These are phyloP conservation scores for Dryadomyces quercivorus DNA, from an alignment of 2,329 filamentous ascomycete genomes.

Conservation along the genomic window DNA sequence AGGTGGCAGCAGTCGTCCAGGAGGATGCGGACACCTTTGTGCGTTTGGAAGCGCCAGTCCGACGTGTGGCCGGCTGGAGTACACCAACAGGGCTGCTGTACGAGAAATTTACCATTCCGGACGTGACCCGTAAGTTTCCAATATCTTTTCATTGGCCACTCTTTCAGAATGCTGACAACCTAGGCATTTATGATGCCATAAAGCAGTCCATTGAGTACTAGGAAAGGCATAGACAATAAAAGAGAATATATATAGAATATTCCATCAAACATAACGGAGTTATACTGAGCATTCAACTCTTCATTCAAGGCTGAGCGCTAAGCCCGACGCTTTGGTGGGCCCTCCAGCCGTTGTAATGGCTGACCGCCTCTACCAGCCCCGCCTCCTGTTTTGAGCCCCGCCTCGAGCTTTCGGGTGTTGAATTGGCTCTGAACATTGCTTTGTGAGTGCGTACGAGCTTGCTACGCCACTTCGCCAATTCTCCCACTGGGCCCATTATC, in stretches of 20 bases:
- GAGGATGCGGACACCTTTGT: conserved; percentile 66
- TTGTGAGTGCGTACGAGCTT: background rate
- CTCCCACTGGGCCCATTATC: background rate
- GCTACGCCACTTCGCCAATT: no score
- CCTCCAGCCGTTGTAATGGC: background rate
- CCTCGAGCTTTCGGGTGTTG: background rate
- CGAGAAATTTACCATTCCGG: conserved; percentile 72
- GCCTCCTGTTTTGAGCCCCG: conserved; percentile 4
- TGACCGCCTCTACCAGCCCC: background rate
- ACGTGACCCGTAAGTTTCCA: conserved; percentile 64
- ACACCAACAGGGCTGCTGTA: conserved; percentile 70
- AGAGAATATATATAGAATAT: no score
- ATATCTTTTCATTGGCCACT: background rate
- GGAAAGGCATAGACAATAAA: background rate
- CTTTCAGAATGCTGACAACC: background rate
- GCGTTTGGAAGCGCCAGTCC: conserved; percentile 72
- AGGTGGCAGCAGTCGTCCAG: conserved; percentile 80
- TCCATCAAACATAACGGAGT: no score
- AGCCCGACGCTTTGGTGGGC: background rate
- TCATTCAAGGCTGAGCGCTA: background rate
- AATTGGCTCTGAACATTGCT: background rate
- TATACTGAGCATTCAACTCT: background rate
- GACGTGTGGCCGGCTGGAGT: conserved; percentile 79
- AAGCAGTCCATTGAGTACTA: conserved; percentile 55
- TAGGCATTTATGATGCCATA: conserved; percentile 61